These are phyloP conservation scores for Immersiporthe knoxdaviesiana DNA, from an alignment of 2,329 filamentous ascomycete genomes.

Conservation along the genomic window DNA sequence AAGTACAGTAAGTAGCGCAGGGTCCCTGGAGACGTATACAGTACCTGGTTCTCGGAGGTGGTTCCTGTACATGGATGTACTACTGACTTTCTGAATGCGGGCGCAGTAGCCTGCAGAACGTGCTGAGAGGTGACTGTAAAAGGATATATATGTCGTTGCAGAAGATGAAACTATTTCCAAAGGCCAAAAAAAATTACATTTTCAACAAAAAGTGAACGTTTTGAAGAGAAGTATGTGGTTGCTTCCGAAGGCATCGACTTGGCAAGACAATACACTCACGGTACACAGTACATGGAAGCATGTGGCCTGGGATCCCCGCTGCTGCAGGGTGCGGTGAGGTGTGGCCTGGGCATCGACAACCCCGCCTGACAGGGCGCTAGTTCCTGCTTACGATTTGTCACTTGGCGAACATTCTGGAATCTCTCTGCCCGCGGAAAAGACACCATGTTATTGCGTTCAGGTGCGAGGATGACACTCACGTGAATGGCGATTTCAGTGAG, in stretches of 20 bases:
- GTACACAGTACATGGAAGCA: background rate
- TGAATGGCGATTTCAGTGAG: background rate
- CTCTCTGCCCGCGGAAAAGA: background rate
- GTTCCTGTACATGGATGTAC: background rate
- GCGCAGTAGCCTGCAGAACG: background rate
- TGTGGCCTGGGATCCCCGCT: background rate
- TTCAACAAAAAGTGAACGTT: background rate
- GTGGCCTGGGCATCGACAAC: background rate
- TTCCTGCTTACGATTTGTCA: slow-evolving; percentile 21
- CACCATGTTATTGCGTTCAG: background rate
- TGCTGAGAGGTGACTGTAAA: background rate
- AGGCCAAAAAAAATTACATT: background rate
- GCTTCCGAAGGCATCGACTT: background rate
- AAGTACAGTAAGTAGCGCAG: background rate
- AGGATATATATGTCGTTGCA: background rate
- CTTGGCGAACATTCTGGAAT: slow-evolving; percentile 26
- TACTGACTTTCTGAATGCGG: background rate
- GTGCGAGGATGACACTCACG: background rate
- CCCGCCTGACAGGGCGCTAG: background rate
- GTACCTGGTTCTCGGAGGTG: background rate
- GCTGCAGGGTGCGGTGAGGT: background rate
- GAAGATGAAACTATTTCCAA: background rate
- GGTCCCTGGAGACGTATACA: background rate
- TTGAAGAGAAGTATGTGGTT: background rate
- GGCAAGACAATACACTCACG: background rate